phyloP scores from a whole-genome alignment of 306 rosid genomes.

The Trifolium fragiferum region DNA sequence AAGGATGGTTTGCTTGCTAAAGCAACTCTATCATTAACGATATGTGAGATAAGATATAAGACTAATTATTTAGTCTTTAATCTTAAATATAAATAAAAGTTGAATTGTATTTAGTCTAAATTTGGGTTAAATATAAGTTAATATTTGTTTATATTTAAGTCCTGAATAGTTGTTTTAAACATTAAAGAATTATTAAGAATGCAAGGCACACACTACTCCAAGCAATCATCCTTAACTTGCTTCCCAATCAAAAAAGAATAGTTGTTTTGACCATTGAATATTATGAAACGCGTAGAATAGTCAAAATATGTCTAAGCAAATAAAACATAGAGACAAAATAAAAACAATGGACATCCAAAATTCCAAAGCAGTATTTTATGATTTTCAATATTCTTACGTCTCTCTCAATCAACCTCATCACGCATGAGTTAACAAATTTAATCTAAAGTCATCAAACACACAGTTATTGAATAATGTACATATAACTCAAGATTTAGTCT shows the following conservation, averaged over 20 bases:
- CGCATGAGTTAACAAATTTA: background rate
- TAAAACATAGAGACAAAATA: background rate
- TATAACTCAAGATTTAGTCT: too few relatives aligned
- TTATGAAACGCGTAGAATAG: conserved; percentile 24
- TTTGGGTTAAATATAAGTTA: too few relatives aligned
- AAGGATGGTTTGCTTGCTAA: background rate
- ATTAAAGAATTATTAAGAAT: too few relatives aligned
- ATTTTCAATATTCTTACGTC: conserved; percentile 11
- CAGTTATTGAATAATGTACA: background rate
- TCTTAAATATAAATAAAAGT: too few relatives aligned
- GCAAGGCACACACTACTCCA: background rate
- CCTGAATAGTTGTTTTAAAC: too few relatives aligned
- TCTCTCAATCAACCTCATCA: conserved; percentile 33
- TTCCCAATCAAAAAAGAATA: background rate
- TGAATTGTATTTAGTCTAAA: too few relatives aligned
- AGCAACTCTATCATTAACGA: background rate
- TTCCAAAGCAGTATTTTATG: conserved; percentile 13
- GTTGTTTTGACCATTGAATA: conserved; percentile 13
- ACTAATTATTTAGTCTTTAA: too few relatives aligned
- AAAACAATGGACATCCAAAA: background rate
- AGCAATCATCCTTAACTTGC: background rate
- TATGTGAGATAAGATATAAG: too few relatives aligned
- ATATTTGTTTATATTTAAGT: too few relatives aligned
- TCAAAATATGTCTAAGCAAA: conserved; percentile 22
- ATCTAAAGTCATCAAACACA: conserved; percentile 5